phyloP scores from a whole-genome alignment of 495 filamentous ascomycete species.

The Schizothecium vesticola region DNA sequence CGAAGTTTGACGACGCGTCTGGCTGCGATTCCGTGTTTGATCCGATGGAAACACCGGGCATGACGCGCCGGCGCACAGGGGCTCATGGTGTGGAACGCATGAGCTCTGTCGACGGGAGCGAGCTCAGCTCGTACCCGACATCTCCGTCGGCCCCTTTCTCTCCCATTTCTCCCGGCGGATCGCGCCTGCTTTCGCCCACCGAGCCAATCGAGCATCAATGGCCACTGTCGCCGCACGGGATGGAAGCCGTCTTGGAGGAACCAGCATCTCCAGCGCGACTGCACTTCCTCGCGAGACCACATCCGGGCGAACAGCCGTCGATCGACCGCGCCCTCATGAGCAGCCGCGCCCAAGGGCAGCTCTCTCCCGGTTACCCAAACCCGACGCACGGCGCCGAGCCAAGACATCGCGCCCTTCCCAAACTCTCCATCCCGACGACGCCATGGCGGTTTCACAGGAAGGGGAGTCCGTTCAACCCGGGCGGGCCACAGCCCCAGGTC shows the following conservation, averaged over 20 bases:
- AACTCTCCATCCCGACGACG: constrained; percentile 13
- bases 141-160: neutral
- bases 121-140: neutral
- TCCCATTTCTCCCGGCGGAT: neutral
- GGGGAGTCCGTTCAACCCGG: constrained; percentile 16
- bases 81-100: neutral
- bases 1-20: neutral
- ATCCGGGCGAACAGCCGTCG: constrained; percentile 1
- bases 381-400: neutral
- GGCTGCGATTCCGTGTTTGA: neutral
- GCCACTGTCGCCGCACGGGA: neutral
- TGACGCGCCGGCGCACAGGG: neutral
- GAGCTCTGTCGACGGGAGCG: neutral
- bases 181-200: neutral
- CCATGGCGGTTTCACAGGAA: constrained; percentile 20
- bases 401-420: constrained; percentile 5
- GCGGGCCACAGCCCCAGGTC: constrained; percentile 15
- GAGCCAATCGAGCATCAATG: neutral
- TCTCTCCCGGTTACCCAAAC: neutral
- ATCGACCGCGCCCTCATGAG: constrained; percentile 20
- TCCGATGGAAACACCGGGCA: neutral
- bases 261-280: constrained; percentile 13
- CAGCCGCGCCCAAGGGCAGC: constrained; percentile 6
- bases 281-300: constrained; percentile 7
- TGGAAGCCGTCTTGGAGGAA: constrained; percentile 3